Evolutionary conservation across 306 rosid species (phyloP).

Genomic region (Quillaja saponaria): DNA sequence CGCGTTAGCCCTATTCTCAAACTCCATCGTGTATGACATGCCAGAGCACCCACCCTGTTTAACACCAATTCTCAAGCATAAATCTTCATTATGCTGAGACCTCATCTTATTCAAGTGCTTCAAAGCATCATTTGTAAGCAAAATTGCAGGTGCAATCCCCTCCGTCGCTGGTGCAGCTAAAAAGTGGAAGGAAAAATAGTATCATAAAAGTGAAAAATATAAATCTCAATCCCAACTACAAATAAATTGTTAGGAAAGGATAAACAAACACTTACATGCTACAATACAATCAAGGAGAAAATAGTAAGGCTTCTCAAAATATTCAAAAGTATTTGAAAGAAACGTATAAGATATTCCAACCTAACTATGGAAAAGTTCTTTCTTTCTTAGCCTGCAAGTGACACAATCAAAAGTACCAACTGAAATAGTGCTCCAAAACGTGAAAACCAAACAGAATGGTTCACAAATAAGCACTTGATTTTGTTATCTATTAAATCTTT

Average conservation of each 20-base stretch:
- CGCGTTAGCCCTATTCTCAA: constrained; percentile 66
- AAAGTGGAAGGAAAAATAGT: not conserved
- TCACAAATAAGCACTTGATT: too few relatives aligned
- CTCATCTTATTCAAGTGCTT: constrained; percentile 93
- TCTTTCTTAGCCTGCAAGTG: not conserved
- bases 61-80: constrained; percentile 93
- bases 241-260: not conserved
- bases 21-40: constrained; percentile 94
- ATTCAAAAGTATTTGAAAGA: too few relatives aligned
- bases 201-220: not conserved
- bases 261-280: too few relatives aligned
- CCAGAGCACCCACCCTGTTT: constrained; percentile 99
- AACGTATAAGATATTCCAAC: too few relatives aligned
- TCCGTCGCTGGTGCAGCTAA: constrained; percentile 51
- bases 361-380: not conserved
- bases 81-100: constrained; percentile 64
- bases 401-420: not conserved
- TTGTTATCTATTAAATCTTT: not conserved
- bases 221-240: not conserved
- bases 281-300: too few relatives aligned
- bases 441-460: too few relatives aligned
- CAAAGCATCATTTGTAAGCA: constrained; percentile 69
- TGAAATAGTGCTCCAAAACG: too few relatives aligned
- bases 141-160: constrained; percentile 49
- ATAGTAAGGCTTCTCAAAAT: too few relatives aligned